These are phyloP conservation scores for Cryptococcus sp. DNA, from an alignment of 1,284 basidiomycete genomes.

Conservation along the genomic window DNA sequence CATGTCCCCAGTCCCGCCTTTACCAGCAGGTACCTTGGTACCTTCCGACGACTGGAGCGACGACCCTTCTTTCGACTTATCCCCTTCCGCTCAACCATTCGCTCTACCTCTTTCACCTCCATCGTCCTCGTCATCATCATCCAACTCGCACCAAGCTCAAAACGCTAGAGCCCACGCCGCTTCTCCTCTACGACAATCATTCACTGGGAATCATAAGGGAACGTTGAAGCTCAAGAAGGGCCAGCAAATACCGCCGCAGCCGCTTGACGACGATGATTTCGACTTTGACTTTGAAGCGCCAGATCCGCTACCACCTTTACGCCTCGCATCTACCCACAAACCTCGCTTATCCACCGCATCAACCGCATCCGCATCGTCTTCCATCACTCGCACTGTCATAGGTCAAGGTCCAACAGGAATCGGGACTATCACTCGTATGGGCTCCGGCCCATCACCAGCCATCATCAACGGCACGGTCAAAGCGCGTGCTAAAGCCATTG, in stretches of 20 bases:
- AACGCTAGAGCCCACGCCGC: conserved; percentile 15
- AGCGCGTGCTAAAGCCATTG: conserved; percentile 22
- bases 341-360: conserved; percentile 8
- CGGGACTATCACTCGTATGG: conserved; percentile 43
- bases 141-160: conserved; percentile 3
- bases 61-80: conserved; percentile 44
- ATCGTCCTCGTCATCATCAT: conserved; percentile 13
- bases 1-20: conserved; percentile 33
- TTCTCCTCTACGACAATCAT: conserved; percentile 34
- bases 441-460: conserved; percentile 4
- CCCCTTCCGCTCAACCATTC: conserved; percentile 18
- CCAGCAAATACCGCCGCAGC: not conserved
- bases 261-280: conserved; percentile 5
- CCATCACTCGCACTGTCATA: conserved; percentile 30
- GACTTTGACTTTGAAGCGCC: conserved; percentile 16
- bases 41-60: conserved; percentile 47
- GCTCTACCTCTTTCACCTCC: conserved; percentile 17
- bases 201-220: conserved; percentile 1
- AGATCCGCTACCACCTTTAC: conserved; percentile 16
- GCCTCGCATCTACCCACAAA: not conserved
- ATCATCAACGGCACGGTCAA: conserved; percentile 25
- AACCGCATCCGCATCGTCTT: conserved; percentile 15
- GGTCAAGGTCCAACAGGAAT: conserved; percentile 39
- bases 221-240: conserved; percentile 15
- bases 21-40: conserved; percentile 24